phyloP scores from a whole-genome alignment of 2,329 filamentous ascomycete species.

The Phaeomoniella chlamydospora region DNA sequence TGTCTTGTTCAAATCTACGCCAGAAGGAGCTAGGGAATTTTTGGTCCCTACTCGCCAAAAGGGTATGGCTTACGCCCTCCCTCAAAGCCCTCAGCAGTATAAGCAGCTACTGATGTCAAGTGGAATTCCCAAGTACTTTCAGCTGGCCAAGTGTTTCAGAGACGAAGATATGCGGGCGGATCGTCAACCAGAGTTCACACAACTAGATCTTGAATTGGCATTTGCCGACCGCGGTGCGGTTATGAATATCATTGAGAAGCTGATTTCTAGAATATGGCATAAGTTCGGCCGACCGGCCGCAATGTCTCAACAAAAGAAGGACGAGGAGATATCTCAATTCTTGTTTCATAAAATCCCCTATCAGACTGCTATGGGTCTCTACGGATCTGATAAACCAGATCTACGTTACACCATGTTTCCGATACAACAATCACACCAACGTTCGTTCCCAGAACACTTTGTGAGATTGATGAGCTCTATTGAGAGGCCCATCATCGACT shows the following conservation, averaged over 20 bases:
- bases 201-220: conserved; percentile 87
- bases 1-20: conserved; percentile 90
- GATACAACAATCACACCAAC: background rate
- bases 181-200: conserved; percentile 91
- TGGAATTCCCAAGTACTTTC: conserved; percentile 70
- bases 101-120: conserved; percentile 96
- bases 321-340: background rate
- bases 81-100: conserved; percentile 95
- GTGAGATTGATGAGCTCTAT: conserved; percentile 61
- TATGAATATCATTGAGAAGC: conserved; percentile 30
- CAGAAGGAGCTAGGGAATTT: conserved; percentile 90
- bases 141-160: conserved; percentile 87
- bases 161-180: conserved; percentile 90
- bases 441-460: conserved; percentile 46
- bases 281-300: conserved; percentile 29
- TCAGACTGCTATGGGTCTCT: conserved; percentile 59
- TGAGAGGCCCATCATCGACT: conserved; percentile 56
- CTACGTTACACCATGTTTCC: conserved; percentile 6
- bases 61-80: conserved; percentile 74
- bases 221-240: conserved; percentile 63
- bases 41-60: conserved; percentile 70
- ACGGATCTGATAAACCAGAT: conserved; percentile 89
- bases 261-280: conserved; percentile 39
- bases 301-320: conserved; percentile 9
- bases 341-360: conserved; percentile 54